phyloP scores from a whole-genome alignment of 225 moss, liverwort and hornwort species.

The Straminergon stramineum region DNA sequence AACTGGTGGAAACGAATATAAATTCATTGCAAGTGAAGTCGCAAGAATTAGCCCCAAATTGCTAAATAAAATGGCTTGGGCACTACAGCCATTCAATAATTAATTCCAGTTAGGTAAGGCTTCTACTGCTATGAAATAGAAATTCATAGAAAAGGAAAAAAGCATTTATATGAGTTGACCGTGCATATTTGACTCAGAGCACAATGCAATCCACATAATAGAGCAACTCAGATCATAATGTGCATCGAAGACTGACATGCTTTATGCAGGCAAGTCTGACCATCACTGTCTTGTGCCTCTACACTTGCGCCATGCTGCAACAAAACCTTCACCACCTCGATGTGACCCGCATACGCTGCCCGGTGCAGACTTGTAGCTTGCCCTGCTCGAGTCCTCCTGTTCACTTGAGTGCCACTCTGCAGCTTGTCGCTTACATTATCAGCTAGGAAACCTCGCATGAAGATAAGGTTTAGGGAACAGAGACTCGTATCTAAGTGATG shows the following conservation, averaged over 20 bases:
- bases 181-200: neutral
- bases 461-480: neutral
- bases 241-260: constrained; percentile 29
- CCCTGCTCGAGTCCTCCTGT: constrained; percentile 51
- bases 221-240: neutral
- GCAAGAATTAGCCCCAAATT: neutral
- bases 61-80: neutral
- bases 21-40: neutral
- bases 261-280: constrained; percentile 56
- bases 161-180: neutral
- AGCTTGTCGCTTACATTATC: neutral
- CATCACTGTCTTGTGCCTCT: constrained; percentile 48
- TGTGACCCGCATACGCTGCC: constrained; percentile 59
- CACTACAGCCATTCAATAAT: neutral
- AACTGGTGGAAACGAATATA: neutral
- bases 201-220: neutral
- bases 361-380: constrained; percentile 63
- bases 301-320: constrained; percentile 50
- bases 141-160: neutral
- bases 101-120: neutral
- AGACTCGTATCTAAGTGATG: neutral
- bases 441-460: neutral
- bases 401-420: constrained; percentile 52
- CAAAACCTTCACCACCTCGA: constrained; percentile 43
- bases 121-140: neutral